Evolutionary conservation across 139 green algal genomes (phyloP).

Genomic region (Coccomyxa sp.): DNA sequence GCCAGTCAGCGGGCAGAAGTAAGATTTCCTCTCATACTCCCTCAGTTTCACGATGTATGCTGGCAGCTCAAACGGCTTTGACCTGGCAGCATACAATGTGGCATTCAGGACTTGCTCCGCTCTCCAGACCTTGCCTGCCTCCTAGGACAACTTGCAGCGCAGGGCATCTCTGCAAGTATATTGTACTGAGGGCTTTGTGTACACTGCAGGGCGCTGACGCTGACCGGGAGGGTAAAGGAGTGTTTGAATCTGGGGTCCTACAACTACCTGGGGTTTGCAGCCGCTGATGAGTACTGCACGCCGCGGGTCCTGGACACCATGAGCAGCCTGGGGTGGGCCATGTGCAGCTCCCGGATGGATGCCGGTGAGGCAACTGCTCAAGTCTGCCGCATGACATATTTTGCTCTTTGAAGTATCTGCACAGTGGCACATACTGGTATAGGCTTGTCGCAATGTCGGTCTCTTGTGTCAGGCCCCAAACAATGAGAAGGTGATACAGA

Average conservation of each 20-base stretch:
- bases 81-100: too few relatives aligned
- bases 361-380: too few relatives aligned
- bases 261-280: constrained; percentile 98
- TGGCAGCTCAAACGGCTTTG: too few relatives aligned
- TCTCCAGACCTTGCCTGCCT: too few relatives aligned
- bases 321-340: constrained; percentile 48
- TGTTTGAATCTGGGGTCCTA: constrained; percentile 98
- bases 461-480: too few relatives aligned
- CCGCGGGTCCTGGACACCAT: constrained; percentile 70
- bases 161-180: background rate
- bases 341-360: constrained; percentile 57
- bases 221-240: constrained; percentile 47
- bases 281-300: constrained; percentile 90
- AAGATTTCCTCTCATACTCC: background rate
- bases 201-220: constrained; percentile 33
- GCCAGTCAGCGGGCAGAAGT: constrained; percentile 46
- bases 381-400: too few relatives aligned
- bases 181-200: background rate
- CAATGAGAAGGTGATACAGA: too few relatives aligned
- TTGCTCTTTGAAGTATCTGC: background rate
- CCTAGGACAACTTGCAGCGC: background rate
- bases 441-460: too few relatives aligned
- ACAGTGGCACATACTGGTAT: too few relatives aligned
- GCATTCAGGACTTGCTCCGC: too few relatives aligned
- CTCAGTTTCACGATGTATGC: too few relatives aligned